A percentile compares a stretch with the other conserved stretches of the same genome.
Evolutionary conservation across 2,329 filamentous ascomycete species (phyloP).

Genomic region (Aspergillus tamarii): DNA sequence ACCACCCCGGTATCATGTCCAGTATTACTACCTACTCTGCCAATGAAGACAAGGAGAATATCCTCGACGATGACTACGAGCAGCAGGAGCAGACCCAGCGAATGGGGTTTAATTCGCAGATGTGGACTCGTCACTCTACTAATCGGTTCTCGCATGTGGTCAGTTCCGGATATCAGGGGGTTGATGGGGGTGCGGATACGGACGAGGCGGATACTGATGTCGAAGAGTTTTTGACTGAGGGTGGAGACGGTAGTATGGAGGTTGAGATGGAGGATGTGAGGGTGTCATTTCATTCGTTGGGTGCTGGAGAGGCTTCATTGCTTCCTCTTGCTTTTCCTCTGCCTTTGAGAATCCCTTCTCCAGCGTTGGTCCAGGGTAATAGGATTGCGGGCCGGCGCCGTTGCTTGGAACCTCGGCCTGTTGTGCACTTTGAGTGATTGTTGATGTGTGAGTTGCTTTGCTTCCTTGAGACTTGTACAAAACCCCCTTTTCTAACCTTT

Average conservation of each 20-base stretch:
- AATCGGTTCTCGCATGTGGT: background rate
- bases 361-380: background rate
- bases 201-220: background rate
- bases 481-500: background rate
- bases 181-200: background rate
- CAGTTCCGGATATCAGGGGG: background rate
- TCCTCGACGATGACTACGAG: background rate
- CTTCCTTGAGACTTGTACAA: background rate
- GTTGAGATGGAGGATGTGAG: background rate
- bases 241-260: background rate
- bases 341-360: background rate
- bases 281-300: constrained; percentile 6
- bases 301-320: constrained; percentile 7
- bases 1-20: too few species aligned
- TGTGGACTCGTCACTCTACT: background rate
- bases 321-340: background rate
- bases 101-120: background rate
- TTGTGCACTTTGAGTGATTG: background rate
- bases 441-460: background rate
- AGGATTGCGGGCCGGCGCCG: background rate
- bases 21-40: background rate
- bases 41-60: constrained; percentile 27
- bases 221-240: background rate
- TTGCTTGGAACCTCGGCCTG: background rate
- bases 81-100: background rate